These are phyloP conservation scores for Tricholoma saponaceum DNA, from an alignment of 768 basidiomycete species.

Conservation along the genomic window DNA sequence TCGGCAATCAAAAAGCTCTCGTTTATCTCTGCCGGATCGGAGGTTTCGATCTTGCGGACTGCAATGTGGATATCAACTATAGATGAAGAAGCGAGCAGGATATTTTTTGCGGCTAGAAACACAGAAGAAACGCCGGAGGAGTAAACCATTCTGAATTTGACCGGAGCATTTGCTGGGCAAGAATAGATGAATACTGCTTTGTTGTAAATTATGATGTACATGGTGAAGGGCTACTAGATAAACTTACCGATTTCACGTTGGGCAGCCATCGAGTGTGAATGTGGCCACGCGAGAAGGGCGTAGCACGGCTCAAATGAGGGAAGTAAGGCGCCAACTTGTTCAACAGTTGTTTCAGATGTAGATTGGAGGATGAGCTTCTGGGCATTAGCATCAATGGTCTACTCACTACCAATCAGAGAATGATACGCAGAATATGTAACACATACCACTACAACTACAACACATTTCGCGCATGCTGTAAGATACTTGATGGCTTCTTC, in stretches of 20 bases:
- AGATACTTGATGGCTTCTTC: conserved; percentile 62
- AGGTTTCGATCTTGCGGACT: conserved; percentile 75
- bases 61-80: conserved; percentile 33
- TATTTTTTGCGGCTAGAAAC: conserved; percentile 50
- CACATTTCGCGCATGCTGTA: conserved; percentile 40
- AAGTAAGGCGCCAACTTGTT: conserved; percentile 43
- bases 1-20: conserved; percentile 58
- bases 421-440: neutral
- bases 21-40: conserved; percentile 70
- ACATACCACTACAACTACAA: conserved; percentile 62
- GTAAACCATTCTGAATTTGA: conserved; percentile 89
- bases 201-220: neutral
- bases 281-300: conserved; percentile 66
- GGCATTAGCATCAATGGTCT: conserved; percentile 60
- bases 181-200: conserved; percentile 83
- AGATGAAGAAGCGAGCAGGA: conserved; percentile 41
- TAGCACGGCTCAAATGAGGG: conserved; percentile 62
- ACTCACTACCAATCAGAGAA: conserved; percentile 21
- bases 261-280: conserved; percentile 31
- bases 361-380: conserved; percentile 55
- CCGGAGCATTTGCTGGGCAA: conserved; percentile 75
- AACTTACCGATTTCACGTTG: conserved; percentile 59
- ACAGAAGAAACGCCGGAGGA: conserved; percentile 63
- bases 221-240: neutral
- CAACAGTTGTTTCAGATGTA: conserved; percentile 32